These are phyloP conservation scores for Debaryomyces singareniensis DNA, from an alignment of 1,139 yeast species.

Conservation along the genomic window DNA sequence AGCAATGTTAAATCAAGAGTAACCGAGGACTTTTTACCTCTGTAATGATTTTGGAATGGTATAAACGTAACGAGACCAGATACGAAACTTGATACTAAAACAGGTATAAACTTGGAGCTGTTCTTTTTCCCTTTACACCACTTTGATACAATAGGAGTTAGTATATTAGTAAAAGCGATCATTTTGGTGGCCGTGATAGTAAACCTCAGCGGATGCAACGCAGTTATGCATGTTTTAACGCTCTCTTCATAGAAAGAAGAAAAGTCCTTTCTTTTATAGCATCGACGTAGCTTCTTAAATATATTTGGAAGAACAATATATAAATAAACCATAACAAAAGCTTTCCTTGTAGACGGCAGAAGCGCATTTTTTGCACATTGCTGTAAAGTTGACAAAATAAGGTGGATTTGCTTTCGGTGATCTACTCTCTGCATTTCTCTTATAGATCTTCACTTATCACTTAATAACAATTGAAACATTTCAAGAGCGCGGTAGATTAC, in stretches of 20 bases:
- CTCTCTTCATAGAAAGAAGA: neutral
- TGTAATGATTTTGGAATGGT: neutral
- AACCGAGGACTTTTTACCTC: neutral
- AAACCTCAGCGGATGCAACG: constrained; percentile 20
- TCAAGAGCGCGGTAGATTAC: too few species aligned
- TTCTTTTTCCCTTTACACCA: constrained; percentile 4
- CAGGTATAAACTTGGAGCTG: neutral
- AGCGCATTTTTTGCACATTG: constrained; percentile 3
- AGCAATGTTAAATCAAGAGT: neutral
- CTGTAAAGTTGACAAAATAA: too few species aligned
- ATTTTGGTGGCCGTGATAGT: constrained; percentile 22
- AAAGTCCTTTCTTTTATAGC: constrained; percentile 8
- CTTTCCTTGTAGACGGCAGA: constrained; percentile 13
- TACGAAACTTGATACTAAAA: neutral
- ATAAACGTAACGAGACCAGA: neutral
- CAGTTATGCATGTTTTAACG: neutral
- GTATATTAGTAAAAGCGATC: constrained; percentile 13
- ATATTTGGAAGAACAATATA: constrained; percentile 29
- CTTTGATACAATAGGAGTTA: constrained; percentile 12
- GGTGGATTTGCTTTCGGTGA: too few species aligned
- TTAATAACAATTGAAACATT: too few species aligned
- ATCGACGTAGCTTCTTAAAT: constrained; percentile 12
- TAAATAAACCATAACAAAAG: constrained; percentile 29
- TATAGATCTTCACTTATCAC: too few species aligned
- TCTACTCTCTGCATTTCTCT: too few species aligned